A percentile compares a stretch with the other conserved stretches of the same genome.
phyloP scores from a whole-genome alignment of 306 rosid genomes.

The Coriaria nepalensis region DNA sequence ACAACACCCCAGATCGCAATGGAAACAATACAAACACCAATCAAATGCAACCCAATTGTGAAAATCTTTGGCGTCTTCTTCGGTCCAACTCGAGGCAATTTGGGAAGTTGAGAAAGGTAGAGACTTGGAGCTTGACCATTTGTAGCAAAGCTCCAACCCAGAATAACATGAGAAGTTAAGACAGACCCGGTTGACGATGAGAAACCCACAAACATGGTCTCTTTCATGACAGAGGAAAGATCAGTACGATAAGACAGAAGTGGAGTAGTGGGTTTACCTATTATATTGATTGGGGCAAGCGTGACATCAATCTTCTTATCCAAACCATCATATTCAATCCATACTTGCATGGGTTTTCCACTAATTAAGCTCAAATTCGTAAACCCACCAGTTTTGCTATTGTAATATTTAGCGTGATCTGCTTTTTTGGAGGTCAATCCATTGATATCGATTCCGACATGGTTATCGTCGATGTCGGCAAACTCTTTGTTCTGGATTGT shows the following conservation, averaged over 20 bases:
- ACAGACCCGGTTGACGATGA: conserved; percentile 54
- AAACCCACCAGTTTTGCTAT: background rate
- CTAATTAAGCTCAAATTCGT: conserved; percentile 28
- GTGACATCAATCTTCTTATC: conserved; percentile 33
- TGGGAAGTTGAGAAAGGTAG: conserved; percentile 6
- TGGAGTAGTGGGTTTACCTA: conserved; percentile 32
- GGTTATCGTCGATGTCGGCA: conserved; percentile 47
- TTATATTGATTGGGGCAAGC: conserved; percentile 29
- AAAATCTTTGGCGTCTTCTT: background rate
- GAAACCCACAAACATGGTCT: conserved; percentile 48
- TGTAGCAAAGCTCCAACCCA: conserved; percentile 57
- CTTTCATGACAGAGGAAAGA: conserved; percentile 28
- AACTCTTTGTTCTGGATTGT: conserved; percentile 30
- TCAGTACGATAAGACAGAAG: conserved; percentile 32
- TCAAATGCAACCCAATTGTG: conserved; percentile 5
- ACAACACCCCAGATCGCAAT: background rate
- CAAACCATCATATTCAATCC: conserved; percentile 53
- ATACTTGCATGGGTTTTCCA: conserved; percentile 36
- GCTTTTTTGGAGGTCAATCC: conserved; percentile 19
- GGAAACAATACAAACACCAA: background rate
- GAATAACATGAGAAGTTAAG: conserved; percentile 32
- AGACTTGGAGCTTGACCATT: conserved; percentile 38
- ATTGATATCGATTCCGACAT: conserved; percentile 56
- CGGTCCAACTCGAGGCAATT: background rate
- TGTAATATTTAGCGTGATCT: conserved; percentile 28